These are phyloP conservation scores for Yamadazyma aaseri DNA, from an alignment of 1,139 yeast species.

Conservation along the genomic window DNA sequence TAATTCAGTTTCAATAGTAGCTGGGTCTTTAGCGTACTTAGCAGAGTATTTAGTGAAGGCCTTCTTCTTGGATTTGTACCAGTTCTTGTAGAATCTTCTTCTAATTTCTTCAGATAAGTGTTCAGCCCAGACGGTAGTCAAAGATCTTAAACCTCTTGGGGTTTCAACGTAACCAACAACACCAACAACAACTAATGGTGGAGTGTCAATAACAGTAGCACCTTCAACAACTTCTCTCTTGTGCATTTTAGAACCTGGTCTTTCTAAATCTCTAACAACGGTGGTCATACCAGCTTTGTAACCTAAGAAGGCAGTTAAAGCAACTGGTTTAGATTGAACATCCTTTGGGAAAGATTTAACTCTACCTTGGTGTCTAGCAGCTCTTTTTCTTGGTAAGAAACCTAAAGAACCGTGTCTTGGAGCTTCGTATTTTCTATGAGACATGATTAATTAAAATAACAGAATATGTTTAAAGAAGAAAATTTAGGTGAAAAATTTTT, in stretches of 20 bases:
- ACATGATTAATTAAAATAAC: conserved; percentile 50
- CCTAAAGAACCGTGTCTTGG: conserved; percentile 99
- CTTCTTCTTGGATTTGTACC: conserved; percentile 99
- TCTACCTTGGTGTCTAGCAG: conserved; percentile 97
- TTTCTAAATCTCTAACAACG: conserved; percentile 99
- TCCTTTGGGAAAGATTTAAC: conserved; percentile 99
- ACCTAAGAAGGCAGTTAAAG: conserved; percentile 99
- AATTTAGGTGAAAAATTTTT: conserved; percentile 7
- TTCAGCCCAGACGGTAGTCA: conserved; percentile 99
- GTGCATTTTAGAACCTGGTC: conserved; percentile 99
- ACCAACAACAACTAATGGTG: conserved; percentile 98
- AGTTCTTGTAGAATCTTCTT: conserved; percentile 99
- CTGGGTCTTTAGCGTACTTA: conserved; percentile 92
- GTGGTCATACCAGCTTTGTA: conserved; percentile 99
- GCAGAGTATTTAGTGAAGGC: conserved; percentile 99
- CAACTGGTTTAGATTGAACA: conserved; percentile 96
- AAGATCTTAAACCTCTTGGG: conserved; percentile 99
- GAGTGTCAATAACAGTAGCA: conserved; percentile 98
- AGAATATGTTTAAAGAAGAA: conserved; percentile 4
- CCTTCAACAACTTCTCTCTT: conserved; percentile 99
- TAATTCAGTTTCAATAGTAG: conserved; percentile 91
- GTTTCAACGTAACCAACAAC: conserved; percentile 99
- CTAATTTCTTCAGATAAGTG: conserved; percentile 98
- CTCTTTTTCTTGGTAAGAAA: conserved; percentile 99
- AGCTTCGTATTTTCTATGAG: conserved; percentile 99